Base-by-base conservation (phyloP, 768 basidiomycete species). In the Termitomyces sp. region DNA sequence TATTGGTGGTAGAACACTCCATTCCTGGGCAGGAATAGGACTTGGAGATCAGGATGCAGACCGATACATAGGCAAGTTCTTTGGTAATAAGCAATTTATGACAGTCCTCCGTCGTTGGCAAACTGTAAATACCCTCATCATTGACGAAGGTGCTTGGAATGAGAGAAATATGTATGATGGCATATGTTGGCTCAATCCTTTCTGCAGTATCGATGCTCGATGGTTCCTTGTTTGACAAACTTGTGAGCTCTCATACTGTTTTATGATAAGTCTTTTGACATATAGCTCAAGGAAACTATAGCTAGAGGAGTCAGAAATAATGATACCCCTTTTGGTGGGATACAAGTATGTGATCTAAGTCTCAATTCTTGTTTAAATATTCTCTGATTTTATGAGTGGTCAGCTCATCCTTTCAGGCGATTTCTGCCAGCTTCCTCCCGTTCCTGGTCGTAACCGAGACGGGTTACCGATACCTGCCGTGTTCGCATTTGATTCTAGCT, bases 351-450 rank as follows among this genome's bases (percentile, higher is more conserved):
- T 59, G 16, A 36, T 38, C 26, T 32, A 22, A 30, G 18, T 30
- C 16, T 1, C 55, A 18, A 6, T n/a, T 45, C 18, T 18, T 52
- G 7, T 16, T 46, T 26, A 14, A 4, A 44, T 12, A 33, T 35
- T 36, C 55, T 20, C 30, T 53, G 2, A 54, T 33, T 9, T 44
- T 42, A 45, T n/a, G 26, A 46, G 52, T 9, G 22, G 20, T 20
- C 59, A 94, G 88, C 81, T 94, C 53, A 78, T 90, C 35, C 73
- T 95, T 4, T 92, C 88, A 10, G 94, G 94, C 7, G 94, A 97
- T 67, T 95, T 95, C 68, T 94, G 84, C 66, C 93, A 97, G 70
- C 77, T 97, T 0, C 94, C 94, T 10, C 94, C 94, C 1, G 90
- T 95, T 0, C 76, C 80, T 9, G 75, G 73, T 35, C 71, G 77